Percentiles rank a stretch among this genome's conserved stretches.
Conservation (phyloP, 768 basidiomycete species). For the Xerocomus spinulosus region DNA sequence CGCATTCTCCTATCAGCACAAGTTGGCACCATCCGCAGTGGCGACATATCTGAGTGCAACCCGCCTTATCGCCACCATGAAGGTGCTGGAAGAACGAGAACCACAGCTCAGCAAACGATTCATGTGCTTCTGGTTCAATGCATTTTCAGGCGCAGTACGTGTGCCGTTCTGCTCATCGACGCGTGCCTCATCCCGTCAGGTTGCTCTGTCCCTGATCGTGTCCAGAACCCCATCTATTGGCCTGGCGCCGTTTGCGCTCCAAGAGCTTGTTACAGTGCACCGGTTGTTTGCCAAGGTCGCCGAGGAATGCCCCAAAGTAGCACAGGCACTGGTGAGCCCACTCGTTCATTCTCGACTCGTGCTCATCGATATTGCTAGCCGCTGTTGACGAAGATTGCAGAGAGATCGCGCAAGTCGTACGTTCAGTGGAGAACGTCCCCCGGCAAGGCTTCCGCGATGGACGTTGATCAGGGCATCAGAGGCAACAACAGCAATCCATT, state of each 20-base stretch:
- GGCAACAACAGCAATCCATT: slow-evolving; percentile 14
- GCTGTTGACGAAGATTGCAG: slow-evolving; percentile 51
- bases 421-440: slow-evolving; percentile 34
- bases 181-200: slow-evolving; percentile 31
- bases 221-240: slow-evolving; percentile 57
- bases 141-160: slow-evolving; percentile 67
- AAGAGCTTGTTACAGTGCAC: slow-evolving; percentile 55
- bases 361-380: slow-evolving; percentile 35
- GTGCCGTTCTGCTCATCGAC: neutral
- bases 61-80: slow-evolving; percentile 53
- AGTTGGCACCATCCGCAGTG: slow-evolving; percentile 64
- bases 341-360: neutral
- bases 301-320: slow-evolving; percentile 55
- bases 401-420: slow-evolving; percentile 47
- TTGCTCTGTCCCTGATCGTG: slow-evolving; percentile 61
- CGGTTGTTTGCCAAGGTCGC: slow-evolving; percentile 55
- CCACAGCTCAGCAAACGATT: slow-evolving; percentile 60
- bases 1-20: slow-evolving; percentile 54
- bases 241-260: slow-evolving; percentile 54
- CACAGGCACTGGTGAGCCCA: slow-evolving; percentile 50
- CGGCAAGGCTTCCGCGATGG: slow-evolving; percentile 22
- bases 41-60: slow-evolving; percentile 62
- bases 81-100: slow-evolving; percentile 53
- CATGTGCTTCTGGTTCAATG: slow-evolving; percentile 71
- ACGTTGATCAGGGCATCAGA: slow-evolving; percentile 18